Percentiles rank a stretch among this genome's conserved stretches.
These are phyloP conservation scores for Triticum urartu DNA, from an alignment of 176 grass and related monocot species.

Conservation along the genomic window DNA sequence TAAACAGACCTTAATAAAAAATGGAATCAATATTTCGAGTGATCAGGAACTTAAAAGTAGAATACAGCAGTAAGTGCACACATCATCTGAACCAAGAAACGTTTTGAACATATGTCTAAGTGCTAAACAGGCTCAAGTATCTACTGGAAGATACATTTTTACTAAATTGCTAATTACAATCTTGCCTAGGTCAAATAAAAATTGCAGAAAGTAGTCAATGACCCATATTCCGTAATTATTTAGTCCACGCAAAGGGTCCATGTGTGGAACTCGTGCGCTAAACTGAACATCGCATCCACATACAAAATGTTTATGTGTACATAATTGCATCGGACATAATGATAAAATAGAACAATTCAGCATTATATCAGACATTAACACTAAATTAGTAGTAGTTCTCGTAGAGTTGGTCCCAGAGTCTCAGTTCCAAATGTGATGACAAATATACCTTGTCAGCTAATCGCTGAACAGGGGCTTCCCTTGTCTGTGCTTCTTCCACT, in stretches of 20 bases:
- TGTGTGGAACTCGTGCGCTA: neutral
- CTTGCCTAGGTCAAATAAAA: neutral
- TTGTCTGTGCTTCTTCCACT: constrained; percentile 93
- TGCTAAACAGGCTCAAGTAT: neutral
- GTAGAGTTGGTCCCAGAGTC: neutral
- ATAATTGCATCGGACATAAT: neutral
- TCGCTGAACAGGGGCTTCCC: constrained; percentile 88
- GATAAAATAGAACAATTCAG: neutral
- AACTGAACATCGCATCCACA: neutral
- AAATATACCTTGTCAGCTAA: constrained; percentile 87
- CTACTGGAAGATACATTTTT: constrained; percentile 5
- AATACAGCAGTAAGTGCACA: neutral
- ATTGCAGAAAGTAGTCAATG: neutral
- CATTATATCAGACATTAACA: neutral
- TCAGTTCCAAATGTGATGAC: constrained; percentile 10
- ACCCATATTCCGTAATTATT: neutral
- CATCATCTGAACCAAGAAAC: neutral
- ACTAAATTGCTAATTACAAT: constrained; percentile 11
- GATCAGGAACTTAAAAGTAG: neutral
- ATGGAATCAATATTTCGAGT: neutral
- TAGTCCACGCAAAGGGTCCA: neutral
- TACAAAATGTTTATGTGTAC: neutral
- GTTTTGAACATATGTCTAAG: neutral
- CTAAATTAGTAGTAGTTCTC: neutral
- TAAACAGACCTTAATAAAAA: constrained; percentile 11